phyloP scores from a whole-genome alignment of 2,329 filamentous ascomycete species.

The Ophiostoma sp. region DNA sequence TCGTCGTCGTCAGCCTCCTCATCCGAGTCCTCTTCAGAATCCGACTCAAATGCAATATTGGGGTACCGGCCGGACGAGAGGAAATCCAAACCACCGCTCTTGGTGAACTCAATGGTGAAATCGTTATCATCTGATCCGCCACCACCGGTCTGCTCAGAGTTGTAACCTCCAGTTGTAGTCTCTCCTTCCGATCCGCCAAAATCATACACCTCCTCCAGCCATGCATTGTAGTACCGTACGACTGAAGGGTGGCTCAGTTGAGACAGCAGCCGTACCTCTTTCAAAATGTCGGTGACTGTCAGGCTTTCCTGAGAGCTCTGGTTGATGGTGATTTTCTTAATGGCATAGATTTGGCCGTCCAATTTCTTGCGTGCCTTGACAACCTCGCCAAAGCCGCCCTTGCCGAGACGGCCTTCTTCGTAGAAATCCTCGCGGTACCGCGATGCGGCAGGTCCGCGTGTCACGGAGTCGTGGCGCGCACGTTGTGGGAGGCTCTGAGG shows the following conservation, averaged over 20 bases:
- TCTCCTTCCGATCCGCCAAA: constrained; percentile 52
- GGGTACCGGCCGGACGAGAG: constrained; percentile 80
- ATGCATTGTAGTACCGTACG: constrained; percentile 91
- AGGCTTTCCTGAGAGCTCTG: constrained; percentile 73
- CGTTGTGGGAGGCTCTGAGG: constrained; percentile 42
- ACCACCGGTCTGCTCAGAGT: constrained; percentile 25
- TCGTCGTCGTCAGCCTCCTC: constrained; percentile 45
- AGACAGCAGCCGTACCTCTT: constrained; percentile 84
- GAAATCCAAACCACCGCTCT: constrained; percentile 81
- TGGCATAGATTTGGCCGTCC: constrained; percentile 87
- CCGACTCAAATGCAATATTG: constrained; percentile 67
- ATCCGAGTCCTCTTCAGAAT: constrained; percentile 43
- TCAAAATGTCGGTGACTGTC: constrained; percentile 77
- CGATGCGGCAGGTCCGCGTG: constrained; percentile 52
- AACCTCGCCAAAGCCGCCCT: constrained; percentile 93
- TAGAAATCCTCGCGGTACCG: constrained; percentile 86
- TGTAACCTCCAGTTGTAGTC: constrained; percentile 41
- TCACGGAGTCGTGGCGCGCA: constrained; percentile 58
- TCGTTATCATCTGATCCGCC: constrained; percentile 30
- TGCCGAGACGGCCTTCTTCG: constrained; percentile 81
- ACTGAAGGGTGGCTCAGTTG: constrained; percentile 81
- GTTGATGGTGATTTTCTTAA: constrained; percentile 92
- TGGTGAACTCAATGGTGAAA: constrained; percentile 54
- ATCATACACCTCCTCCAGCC: constrained; percentile 70
- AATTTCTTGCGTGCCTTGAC: constrained; percentile 93